These are phyloP conservation scores for Helotiales sp. DNA, from an alignment of 2,329 filamentous ascomycete species.

Conservation along the genomic window DNA sequence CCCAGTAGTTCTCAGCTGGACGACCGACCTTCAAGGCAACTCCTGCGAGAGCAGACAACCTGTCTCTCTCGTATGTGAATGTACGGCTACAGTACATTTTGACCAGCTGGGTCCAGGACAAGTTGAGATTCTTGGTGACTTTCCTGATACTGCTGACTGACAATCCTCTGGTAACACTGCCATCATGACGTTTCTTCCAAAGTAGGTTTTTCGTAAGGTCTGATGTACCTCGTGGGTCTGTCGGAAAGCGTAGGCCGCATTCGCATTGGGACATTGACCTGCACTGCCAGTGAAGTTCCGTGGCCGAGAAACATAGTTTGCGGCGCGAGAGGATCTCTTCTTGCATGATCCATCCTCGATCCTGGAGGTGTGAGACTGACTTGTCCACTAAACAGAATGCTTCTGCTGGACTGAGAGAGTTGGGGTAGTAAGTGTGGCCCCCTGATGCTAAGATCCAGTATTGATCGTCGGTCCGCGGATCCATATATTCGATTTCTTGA, in stretches of 20 bases:
- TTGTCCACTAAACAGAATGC: not conserved
- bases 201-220: not conserved
- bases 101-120: not conserved
- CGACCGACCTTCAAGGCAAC: not conserved
- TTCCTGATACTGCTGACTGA: not conserved
- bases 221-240: not conserved
- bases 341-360: not conserved
- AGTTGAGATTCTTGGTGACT: not conserved
- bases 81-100: not conserved
- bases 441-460: not conserved
- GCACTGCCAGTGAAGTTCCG: not conserved
- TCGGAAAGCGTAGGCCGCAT: not conserved
- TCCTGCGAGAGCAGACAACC: not conserved
- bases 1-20: not conserved
- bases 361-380: not conserved
- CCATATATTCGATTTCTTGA: not conserved
- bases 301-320: not conserved
- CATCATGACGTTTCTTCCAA: not conserved
- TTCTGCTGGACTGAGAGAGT: not conserved
- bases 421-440: not conserved
- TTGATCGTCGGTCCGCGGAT: not conserved
- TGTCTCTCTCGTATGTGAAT: not conserved
- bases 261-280: not conserved
- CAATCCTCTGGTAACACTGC: not conserved
- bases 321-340: not conserved